phyloP scores from a whole-genome alignment of 805 yeast species.

The Metschnikowia drakensbergensis region DNA sequence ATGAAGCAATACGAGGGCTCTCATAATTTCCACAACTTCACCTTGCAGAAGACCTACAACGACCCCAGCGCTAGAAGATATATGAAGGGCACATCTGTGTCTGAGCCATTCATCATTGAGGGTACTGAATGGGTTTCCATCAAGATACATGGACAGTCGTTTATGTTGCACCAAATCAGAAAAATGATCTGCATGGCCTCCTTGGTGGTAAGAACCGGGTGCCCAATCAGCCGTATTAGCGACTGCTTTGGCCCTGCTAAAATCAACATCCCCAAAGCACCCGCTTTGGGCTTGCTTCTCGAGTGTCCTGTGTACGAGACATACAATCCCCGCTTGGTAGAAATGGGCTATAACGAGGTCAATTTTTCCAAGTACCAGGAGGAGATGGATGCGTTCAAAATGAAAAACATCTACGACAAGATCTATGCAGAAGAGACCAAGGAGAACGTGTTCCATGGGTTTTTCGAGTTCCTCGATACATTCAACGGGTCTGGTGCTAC shows the following conservation, averaged over 20 bases:
- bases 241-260: conserved; percentile 73
- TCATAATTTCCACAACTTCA: conserved; percentile 89
- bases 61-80: conserved; percentile 83
- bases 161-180: conserved; percentile 96
- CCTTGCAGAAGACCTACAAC: conserved; percentile 73
- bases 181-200: conserved; percentile 97
- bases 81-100: conserved; percentile 74
- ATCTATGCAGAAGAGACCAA: conserved; percentile 85
- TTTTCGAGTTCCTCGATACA: conserved; percentile 85
- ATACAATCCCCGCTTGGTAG: conserved; percentile 65
- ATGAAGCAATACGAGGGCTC: conserved; percentile 76
- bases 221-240: conserved; percentile 69
- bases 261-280: conserved; percentile 94
- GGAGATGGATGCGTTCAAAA: conserved; percentile 82
- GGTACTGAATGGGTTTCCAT: conserved; percentile 95
- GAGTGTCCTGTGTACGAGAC: conserved; percentile 91
- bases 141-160: conserved; percentile 96
- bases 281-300: conserved; percentile 85
- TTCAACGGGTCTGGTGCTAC: conserved; percentile 44
- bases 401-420: conserved; percentile 84
- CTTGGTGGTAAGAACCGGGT: conserved; percentile 77
- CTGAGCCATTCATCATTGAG: conserved; percentile 87
- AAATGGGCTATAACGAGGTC: conserved; percentile 73
- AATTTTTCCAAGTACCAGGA: conserved; percentile 61
- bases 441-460: conserved; percentile 86